Conservation (phyloP, 169 alveolate species). For the Cryptosporidium tyzzeri region DNA sequence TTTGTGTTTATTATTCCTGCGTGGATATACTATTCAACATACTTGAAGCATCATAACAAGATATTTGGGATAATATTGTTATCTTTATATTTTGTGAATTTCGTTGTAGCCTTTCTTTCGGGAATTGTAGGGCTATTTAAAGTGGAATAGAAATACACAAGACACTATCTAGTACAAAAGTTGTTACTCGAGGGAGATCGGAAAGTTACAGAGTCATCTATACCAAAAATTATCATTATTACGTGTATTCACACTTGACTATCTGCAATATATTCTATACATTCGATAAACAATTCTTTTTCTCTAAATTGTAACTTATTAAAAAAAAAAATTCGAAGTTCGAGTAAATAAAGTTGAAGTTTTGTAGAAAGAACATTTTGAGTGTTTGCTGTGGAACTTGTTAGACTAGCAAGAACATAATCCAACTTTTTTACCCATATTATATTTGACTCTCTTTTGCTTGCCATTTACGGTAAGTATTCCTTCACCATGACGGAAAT, state of each 20-base stretch:
- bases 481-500: constrained; percentile 72
- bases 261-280: constrained; percentile 37
- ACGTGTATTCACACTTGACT: constrained; percentile 14
- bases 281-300: constrained; percentile 37
- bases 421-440: constrained; percentile 74
- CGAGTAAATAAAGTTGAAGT: neutral
- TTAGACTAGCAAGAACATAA: constrained; percentile 62
- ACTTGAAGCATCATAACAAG: constrained; percentile 19
- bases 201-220: neutral
- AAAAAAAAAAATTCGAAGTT: neutral
- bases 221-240: constrained; percentile 39
- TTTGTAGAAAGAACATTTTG: neutral
- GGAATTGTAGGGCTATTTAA: constrained; percentile 36
- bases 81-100: constrained; percentile 24
- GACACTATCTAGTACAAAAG: neutral
- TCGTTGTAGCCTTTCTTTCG: constrained; percentile 20
- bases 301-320: constrained; percentile 24
- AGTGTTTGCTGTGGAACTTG: neutral
- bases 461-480: constrained; percentile 58
- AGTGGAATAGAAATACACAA: neutral
- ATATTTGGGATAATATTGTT: constrained; percentile 23
- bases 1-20: constrained; percentile 65
- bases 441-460: constrained; percentile 71
- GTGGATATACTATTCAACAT: constrained; percentile 73
- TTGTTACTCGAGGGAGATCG: neutral